Base-by-base conservation (phyloP, 2,329 filamentous ascomycete genomes). In the Diaporthe sp. region DNA sequence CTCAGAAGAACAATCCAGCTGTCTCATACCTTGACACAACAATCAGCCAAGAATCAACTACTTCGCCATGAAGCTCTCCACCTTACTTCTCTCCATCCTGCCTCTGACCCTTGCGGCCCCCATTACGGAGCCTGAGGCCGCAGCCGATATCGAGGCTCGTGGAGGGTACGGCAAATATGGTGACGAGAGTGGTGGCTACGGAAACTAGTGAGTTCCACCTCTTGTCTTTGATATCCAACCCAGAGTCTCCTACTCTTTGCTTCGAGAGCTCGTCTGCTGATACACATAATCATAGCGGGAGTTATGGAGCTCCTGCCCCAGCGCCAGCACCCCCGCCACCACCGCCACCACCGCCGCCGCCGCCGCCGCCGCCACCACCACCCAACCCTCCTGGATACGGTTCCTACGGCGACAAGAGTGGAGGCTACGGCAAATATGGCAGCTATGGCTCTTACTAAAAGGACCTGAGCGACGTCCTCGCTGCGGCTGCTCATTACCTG, bases 21-120 rank as follows among this genome's bases (percentile, higher is more conserved):
- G 32, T 25, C 47, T 32, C 6, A 17, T 8, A 39, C 13, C 19
- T 17, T 27, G 25, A 15, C 15, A 53, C n/a, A 25, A 37, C 2
- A 4, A 39, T 30, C 32, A 53, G 25, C 47, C 63, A 53, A 63
- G 22, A 32, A 35, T 0, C 15, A 61, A 25, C 9, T 25, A 30
- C 25, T n/a, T 39, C 25, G 65, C 30, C 22, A 73, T 73, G 72
- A 73, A 73, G 68, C 42, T 35, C 17, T 35, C 72, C 15, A 50
- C 55, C 3, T 22, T 71, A 3, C 22, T 73, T 22, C 44, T 73
- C n/a, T 22, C 66, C 25, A 44, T 71, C 22, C 17, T 71, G 19
- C 27, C 72, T n/a, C 47, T 73, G 55, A 68, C 55, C 3, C 19
- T 71, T 0, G 72, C 72, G 37, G 63, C 17, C 39, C 72, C 72